phyloP scores from a whole-genome alignment of 2,329 filamentous ascomycete genomes.

The Chrysoporthe deuterocubensis region DNA sequence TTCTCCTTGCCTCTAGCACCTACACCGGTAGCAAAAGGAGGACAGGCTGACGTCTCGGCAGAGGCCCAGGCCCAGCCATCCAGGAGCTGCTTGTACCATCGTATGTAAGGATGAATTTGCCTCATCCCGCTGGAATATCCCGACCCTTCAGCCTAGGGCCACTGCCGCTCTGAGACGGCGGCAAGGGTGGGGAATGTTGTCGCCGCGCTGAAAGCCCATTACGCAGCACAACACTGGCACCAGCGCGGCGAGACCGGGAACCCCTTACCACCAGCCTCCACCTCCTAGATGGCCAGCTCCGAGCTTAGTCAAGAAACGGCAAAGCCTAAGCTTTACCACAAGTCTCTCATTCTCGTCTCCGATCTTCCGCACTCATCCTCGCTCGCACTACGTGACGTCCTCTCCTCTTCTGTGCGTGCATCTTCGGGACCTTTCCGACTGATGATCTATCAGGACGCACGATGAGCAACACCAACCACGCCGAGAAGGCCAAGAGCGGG shows the following conservation, averaged over 20 bases:
- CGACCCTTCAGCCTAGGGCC: neutral
- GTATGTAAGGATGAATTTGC: neutral
- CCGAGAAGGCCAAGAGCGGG: conserved; percentile 25
- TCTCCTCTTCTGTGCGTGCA: neutral
- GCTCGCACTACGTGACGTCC: neutral
- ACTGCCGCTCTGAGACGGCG: neutral
- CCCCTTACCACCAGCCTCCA: conserved; percentile 15
- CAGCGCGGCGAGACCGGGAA: conserved; percentile 11
- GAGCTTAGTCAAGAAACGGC: conserved; percentile 1
- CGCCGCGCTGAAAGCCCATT: neutral
- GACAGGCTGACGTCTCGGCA: conserved; percentile 9
- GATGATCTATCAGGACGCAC: neutral
- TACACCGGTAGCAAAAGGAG: neutral
- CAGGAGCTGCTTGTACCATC: neutral
- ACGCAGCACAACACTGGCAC: neutral
- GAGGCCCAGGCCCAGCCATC: neutral
- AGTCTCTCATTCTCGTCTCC: neutral
- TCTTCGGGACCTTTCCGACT: neutral
- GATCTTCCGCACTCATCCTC: neutral
- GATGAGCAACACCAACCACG: conserved; percentile 21
- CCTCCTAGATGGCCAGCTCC: neutral
- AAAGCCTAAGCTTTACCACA: neutral
- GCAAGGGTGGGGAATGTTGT: conserved; percentile 14
- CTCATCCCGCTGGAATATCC: neutral
- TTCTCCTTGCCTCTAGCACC: neutral